Percentiles rank a stretch among this genome's conserved stretches.
Conservation (phyloP, 192 early-diverging fungal species). For the Mortierella antarctica region DNA sequence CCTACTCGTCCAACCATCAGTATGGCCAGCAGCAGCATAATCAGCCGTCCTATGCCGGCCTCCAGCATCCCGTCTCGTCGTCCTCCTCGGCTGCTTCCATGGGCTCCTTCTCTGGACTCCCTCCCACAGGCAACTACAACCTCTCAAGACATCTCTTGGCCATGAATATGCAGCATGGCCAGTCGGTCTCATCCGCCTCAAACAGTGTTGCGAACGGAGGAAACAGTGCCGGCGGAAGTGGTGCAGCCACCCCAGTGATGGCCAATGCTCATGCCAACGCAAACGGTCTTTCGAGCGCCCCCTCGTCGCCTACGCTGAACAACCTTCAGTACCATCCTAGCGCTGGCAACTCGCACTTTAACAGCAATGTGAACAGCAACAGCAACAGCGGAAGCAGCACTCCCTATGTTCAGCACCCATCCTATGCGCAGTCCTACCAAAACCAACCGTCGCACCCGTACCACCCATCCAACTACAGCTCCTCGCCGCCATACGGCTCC, state of each 20-base stretch:
- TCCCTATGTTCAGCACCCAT: constrained; percentile 4
- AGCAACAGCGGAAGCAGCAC: constrained; percentile 21
- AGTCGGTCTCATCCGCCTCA: constrained; percentile 8
- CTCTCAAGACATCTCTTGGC: constrained; percentile 31
- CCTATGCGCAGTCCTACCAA: constrained; percentile 11
- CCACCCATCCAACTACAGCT: constrained; percentile 23
- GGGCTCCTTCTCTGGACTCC: constrained; percentile 8
- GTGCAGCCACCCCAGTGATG: constrained; percentile 23
- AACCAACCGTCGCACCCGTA: constrained; percentile 21
- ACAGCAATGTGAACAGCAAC: constrained; percentile 19
- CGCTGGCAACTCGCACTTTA: constrained; percentile 15
- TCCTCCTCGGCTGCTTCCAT: constrained; percentile 17
- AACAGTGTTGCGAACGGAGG: neutral
- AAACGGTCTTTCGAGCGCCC: constrained; percentile 30
- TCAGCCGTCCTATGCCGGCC: neutral
- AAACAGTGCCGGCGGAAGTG: constrained; percentile 15
- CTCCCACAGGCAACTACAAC: constrained; percentile 25
- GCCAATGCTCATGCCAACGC: constrained; percentile 15
- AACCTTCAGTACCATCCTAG: constrained; percentile 22
- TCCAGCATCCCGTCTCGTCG: constrained; percentile 5
- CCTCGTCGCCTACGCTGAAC: constrained; percentile 43
- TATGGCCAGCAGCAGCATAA: constrained; percentile 10
- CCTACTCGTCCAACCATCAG: constrained; percentile 2
- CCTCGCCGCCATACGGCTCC: constrained; percentile 17
- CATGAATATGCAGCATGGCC: constrained; percentile 33